phyloP scores from a whole-genome alignment of 495 filamentous ascomycete species.

The Penicillium cinerascens region DNA sequence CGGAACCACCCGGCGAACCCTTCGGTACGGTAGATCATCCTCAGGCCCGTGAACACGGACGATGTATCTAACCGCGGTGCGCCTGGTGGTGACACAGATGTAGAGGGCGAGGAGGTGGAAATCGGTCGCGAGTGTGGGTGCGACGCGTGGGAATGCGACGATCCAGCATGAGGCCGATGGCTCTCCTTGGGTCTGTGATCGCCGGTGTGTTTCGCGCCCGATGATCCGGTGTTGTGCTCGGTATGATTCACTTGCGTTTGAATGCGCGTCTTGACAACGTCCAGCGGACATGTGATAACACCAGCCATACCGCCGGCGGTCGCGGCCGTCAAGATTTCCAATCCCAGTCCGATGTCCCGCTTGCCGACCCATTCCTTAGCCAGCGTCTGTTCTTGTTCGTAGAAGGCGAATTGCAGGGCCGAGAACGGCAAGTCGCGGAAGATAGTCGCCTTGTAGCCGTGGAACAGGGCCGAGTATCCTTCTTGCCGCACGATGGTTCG shows the following conservation, averaged over 20 bases:
- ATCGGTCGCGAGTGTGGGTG: conserved; percentile 56
- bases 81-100: conserved; percentile 69
- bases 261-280: conserved; percentile 97
- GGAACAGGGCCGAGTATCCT: conserved; percentile 80
- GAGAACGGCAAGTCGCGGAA: conserved; percentile 95
- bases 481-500: conserved; percentile 79
- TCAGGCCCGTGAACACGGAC: conserved; percentile 80
- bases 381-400: conserved; percentile 84
- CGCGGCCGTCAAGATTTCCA: conserved; percentile 87
- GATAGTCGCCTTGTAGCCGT: conserved; percentile 90
- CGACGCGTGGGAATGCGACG: conserved; percentile 26
- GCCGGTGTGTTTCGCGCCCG: conserved; percentile 19
- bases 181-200: conserved; percentile 37
- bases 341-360: conserved; percentile 73
- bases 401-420: conserved; percentile 95
- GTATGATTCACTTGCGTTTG: conserved; percentile 80
- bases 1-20: conserved; percentile 89
- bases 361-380: conserved; percentile 70
- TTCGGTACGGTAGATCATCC: conserved; percentile 82
- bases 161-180: conserved; percentile 28
- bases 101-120: conserved; percentile 81
- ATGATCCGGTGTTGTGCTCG: conserved; percentile 12
- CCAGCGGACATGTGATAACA: conserved; percentile 89
- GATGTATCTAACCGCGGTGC: conserved; percentile 78
- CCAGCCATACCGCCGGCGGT: conserved; percentile 93